Evolutionary conservation across 371 early-diverging fungal genomes (phyloP), one percentile per base, ranked within the genome.

Genomic region (Antonospora locustae): DNA sequence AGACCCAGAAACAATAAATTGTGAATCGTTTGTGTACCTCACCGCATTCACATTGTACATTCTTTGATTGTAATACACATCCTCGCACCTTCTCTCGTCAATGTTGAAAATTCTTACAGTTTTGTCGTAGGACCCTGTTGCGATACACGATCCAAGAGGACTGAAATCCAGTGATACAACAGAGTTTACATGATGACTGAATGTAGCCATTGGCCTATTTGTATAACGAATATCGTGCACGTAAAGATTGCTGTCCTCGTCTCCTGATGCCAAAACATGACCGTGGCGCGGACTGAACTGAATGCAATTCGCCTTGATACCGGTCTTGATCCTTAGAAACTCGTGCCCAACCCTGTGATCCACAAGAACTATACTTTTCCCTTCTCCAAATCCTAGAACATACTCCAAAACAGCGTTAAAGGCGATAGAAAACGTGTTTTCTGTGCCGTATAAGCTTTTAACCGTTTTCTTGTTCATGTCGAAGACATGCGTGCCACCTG

Each of bases 61-160:
- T 58, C 99, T 86, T 72, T 87, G 85, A 30, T 92, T 90, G 72
- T 94, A 92, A 75, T 96, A 99, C 40, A 89, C 80, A 65, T 96
- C 95, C 58, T 86, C 80, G 54, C 83, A 80, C 67, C 84, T 85
- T 5, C 89, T 86, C 17, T 80, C 77, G 16, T 80, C 69, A 1
- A 79, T 80, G 47, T 81, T 78, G 77, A 83, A 96, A 22, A 94
- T 80, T 49, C 95, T 81, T n/a, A 96, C 72, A 0, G 91, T 83
- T 48, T 84, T 80, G 72, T 98, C 95, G 61, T 88, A 90, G 16
- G 85, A 82, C 37, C 90, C 95, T 34, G 90, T 87, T 11, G 88
- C 90, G 66, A 95, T 77, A 62, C 91, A 86, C 67, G 83, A 80
- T 34, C 95, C 96, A 12, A 89, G 90, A n/a, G 94, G 92, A 20